Base-by-base conservation (phyloP, 108 stramenopile species). In the Bacterosira constricta region DNA sequence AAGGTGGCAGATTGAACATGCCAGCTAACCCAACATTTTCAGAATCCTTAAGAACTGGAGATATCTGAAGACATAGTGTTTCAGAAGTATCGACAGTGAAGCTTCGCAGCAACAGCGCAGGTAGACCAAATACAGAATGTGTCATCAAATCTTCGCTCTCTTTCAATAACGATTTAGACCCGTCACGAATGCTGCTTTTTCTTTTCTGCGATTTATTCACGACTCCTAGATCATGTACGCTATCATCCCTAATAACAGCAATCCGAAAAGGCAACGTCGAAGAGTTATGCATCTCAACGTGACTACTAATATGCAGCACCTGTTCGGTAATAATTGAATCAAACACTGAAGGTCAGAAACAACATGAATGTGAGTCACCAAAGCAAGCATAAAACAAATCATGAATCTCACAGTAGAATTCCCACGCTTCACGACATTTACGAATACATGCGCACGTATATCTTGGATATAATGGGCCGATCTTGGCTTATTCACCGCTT, bases 261-360 rank as follows among this genome's bases (percentile, higher is more conserved):
- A 93, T 69, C 12, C 55, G 50, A 60, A 93, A 90, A 18, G 88
- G 88, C 52, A 93, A 58, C 20, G 76, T 71, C 1, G 88, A 86
- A 7, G 49, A 55, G 58, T 90, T 90, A 37, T 71, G 47, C n/a
- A 93, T 63, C 44, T 87, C 82, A 1, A 93, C 77, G 35, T 86
- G 76, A 45, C 89, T 93, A 23, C 82, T 75, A 2, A 92, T 27
- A 54, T 86, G 91, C n/a, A 92, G 67, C 6, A 92, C 84, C 87
- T 88, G 13, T 1, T 23, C 21, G 32, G 20, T 41, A 46, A 56
- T 49, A 17, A 55, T 47, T 9, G 18, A 15, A 5, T 26, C 2
- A 27, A 13, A 63, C 29, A 4, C 15, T 12, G 51, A 21, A 39
- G 8, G 35, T 18, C 35, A 51, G 36, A 38, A 57, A 1, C 11